These are phyloP conservation scores for Anastatica hierochuntica DNA, from an alignment of 345 rosid species.

Conservation along the genomic window DNA sequence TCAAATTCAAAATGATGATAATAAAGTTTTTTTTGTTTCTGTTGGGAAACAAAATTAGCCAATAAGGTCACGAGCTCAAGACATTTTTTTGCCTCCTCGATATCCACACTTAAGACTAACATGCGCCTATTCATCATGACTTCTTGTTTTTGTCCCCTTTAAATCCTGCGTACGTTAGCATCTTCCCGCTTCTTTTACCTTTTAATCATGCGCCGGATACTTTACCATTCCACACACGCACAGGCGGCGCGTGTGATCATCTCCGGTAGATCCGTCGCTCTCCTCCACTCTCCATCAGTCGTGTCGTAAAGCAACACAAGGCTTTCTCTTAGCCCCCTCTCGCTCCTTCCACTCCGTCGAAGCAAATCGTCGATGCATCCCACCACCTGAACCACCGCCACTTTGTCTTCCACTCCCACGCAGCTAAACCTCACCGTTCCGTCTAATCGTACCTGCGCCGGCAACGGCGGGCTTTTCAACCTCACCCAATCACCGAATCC, in stretches of 20 bases:
- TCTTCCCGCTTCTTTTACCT: neutral
- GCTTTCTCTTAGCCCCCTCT: slow-evolving; percentile 46
- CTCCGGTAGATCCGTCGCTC: slow-evolving; percentile 69
- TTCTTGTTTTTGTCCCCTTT: slow-evolving; percentile 9
- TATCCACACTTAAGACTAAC: neutral
- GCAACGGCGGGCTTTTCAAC: slow-evolving; percentile 68
- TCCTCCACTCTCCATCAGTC: slow-evolving; percentile 52
- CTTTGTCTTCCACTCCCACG: slow-evolving; percentile 58
- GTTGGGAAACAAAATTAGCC: slow-evolving; percentile 12
- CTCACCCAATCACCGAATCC: slow-evolving; percentile 77
- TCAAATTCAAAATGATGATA: too few species aligned
- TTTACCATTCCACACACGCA: slow-evolving; percentile 52
- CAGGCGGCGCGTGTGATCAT: slow-evolving; percentile 75
- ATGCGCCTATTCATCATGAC: slow-evolving; percentile 20
- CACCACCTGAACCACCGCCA: slow-evolving; percentile 61
- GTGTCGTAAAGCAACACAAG: slow-evolving; percentile 60
- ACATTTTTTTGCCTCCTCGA: slow-evolving; percentile 7
- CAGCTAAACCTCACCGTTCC: slow-evolving; percentile 69
- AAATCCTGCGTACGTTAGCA: slow-evolving; percentile 13
- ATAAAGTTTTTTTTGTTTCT: neutral
- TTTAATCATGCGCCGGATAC: slow-evolving; percentile 16
- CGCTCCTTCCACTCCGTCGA: slow-evolving; percentile 62
- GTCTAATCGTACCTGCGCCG: slow-evolving; percentile 57
- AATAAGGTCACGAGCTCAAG: slow-evolving; percentile 17
- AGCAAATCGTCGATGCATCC: slow-evolving; percentile 79